These are phyloP conservation scores for Talaromyces pinophilus DNA, from an alignment of 2,329 filamentous ascomycete species.

Conservation along the genomic window DNA sequence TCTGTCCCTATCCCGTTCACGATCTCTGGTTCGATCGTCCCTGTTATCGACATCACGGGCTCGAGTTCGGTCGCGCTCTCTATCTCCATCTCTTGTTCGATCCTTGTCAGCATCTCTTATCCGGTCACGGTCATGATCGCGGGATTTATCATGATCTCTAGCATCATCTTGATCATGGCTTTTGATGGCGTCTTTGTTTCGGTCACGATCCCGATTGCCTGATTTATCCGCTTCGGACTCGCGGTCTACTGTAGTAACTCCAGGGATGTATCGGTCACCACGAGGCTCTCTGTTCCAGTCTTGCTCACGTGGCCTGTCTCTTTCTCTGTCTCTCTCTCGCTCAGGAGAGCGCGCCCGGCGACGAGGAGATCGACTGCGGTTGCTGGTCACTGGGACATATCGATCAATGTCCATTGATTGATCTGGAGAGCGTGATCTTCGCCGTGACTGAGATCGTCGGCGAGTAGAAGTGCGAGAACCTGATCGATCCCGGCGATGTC, in stretches of 20 bases:
- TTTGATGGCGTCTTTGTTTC: slow-evolving; percentile 30
- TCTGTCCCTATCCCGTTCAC: slow-evolving; percentile 28
- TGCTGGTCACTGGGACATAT: slow-evolving; percentile 46
- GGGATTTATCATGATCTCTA: slow-evolving; percentile 24
- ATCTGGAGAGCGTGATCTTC: slow-evolving; percentile 28
- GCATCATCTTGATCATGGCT: slow-evolving; percentile 25
- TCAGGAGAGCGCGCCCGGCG: slow-evolving; percentile 39
- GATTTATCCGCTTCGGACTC: slow-evolving; percentile 26
- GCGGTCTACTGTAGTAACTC: slow-evolving; percentile 28
- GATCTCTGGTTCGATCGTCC: slow-evolving; percentile 25
- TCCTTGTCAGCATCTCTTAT: slow-evolving; percentile 22
- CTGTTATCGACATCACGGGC: slow-evolving; percentile 25
- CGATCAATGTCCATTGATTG: slow-evolving; percentile 44
- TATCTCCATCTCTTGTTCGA: slow-evolving; percentile 7
- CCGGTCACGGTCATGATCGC: slow-evolving; percentile 28
- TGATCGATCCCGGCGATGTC: slow-evolving; percentile 19
- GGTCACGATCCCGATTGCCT: slow-evolving; percentile 30
- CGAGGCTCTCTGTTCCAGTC: slow-evolving; percentile 30
- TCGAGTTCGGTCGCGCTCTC: slow-evolving; percentile 32
- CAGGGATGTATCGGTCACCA: slow-evolving; percentile 21
- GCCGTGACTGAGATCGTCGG: slow-evolving; percentile 28
- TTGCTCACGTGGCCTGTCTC: slow-evolving; percentile 25
- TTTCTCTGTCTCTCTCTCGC: slow-evolving; percentile 19
- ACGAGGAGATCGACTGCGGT: slow-evolving; percentile 44
- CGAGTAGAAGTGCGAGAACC: slow-evolving; percentile 22